A percentile compares a stretch with the other conserved stretches of the same genome.
These are phyloP conservation scores for Fusarium brachygibbosum DNA, from an alignment of 2,329 filamentous ascomycete species.

Conservation along the genomic window DNA sequence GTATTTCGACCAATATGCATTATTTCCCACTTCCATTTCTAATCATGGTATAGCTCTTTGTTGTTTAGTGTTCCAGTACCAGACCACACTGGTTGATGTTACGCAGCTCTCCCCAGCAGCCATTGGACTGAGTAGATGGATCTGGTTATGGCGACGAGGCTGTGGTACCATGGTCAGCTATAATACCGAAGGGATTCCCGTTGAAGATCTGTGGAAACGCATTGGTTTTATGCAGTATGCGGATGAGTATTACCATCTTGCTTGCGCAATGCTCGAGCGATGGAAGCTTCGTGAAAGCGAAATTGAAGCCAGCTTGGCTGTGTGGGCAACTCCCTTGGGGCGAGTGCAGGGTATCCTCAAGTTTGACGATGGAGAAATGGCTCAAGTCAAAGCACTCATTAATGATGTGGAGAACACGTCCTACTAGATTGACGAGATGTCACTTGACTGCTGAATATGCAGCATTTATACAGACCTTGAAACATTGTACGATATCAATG, in stretches of 20 bases:
- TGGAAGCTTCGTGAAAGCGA: neutral
- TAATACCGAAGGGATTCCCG: neutral
- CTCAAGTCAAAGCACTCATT: neutral
- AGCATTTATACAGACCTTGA: too few relatives aligned
- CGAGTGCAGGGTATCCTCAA: neutral
- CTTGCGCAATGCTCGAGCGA: neutral
- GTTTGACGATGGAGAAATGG: neutral
- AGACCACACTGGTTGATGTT: neutral
- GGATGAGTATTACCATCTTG: neutral
- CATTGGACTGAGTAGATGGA: neutral
- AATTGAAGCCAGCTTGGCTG: neutral
- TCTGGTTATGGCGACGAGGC: neutral
- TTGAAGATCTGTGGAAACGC: neutral
- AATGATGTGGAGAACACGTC: neutral
- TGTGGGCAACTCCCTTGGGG: neutral
- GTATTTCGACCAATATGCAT: neutral
- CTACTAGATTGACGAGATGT: too few relatives aligned
- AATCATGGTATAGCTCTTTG: neutral
- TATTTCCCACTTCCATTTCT: neutral
- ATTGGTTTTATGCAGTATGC: neutral
- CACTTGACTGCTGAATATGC: too few relatives aligned
- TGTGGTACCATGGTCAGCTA: accelerated
- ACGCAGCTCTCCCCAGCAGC: neutral
- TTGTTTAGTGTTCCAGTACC: neutral
- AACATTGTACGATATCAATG: too few relatives aligned